Base-by-base conservation (phyloP, 1,284 basidiomycete genomes). In the Ustilago xerochloae region DNA sequence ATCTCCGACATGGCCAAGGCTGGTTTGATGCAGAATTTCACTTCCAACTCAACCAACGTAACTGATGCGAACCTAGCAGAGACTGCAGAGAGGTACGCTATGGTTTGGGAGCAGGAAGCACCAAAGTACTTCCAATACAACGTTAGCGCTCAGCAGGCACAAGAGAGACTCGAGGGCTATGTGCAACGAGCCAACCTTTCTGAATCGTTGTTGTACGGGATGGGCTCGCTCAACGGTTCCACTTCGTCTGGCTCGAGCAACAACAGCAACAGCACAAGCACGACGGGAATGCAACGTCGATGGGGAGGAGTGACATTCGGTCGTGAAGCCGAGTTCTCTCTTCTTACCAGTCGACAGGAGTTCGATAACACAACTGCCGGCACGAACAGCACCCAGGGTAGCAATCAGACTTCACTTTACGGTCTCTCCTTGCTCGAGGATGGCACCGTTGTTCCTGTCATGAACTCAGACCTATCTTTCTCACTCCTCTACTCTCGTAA, bases 101-200 rank as follows among this genome's bases (percentile, higher is more conserved):
- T 66, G 7, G 67, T 86, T 32, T 88, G 87, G 87, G 87, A 88
- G 75, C 60, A 67, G 12, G 63, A 85, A 10, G 86, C 87, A 2
- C 81, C 85, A 10, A 67, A 68, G 7, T 84, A 87, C 71, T 89
- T 89, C 78, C 81, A 86, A 53, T 86, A 88, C 18, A 74, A 71
- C 10, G 84, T 88, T 33, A 69, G 82, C 6, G 48, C 76, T 0
- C 47, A 66, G 1, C 77, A 70, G 1, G 86, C 86, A 2, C 74
- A 85, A 53, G 41, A 74, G 38, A 75, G 86, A n/a, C 72, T 88
- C 57, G 36, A 81, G 52, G 82, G 85, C 51, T 89, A 87, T 71
- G 85, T 88, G 20, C 33, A 79, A 30, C 70, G 72, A 10, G 85
- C 86, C 26, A 85, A 85, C 60, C 74, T 88, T 10, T 85, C 84